Evolutionary conservation across 192 early-diverging fungal species (phyloP).

Genomic region (Gaertneriomyces sp.): DNA sequence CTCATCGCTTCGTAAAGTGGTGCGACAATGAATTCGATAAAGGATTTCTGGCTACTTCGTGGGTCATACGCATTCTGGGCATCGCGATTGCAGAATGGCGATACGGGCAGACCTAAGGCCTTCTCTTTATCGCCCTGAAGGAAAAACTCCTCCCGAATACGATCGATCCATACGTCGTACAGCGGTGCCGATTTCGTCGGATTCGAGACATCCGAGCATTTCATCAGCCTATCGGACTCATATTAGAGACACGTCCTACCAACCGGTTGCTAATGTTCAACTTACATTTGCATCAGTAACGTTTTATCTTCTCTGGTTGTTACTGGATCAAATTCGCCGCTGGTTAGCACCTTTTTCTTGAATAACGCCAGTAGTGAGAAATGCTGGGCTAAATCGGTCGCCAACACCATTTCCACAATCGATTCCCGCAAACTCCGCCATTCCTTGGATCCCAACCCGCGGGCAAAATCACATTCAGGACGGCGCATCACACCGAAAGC

Average conservation of each 20-base stretch:
- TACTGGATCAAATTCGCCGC: slow-evolving; percentile 45
- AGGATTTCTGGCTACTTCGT: slow-evolving; percentile 41
- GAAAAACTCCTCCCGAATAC: slow-evolving; percentile 54
- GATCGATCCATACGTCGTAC: slow-evolving; percentile 50
- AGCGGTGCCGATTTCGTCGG: slow-evolving; percentile 52
- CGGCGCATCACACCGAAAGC: slow-evolving; percentile 49
- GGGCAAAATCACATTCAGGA: slow-evolving; percentile 44
- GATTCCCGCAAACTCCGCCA: slow-evolving; percentile 39
- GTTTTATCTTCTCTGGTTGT: slow-evolving; percentile 41
- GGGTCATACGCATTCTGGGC: slow-evolving; percentile 31
- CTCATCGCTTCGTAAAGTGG: slow-evolving; percentile 50
- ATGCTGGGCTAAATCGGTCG: slow-evolving; percentile 52
- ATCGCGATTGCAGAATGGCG: slow-evolving; percentile 58
- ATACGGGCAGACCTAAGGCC: slow-evolving; percentile 50
- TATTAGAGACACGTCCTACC: neutral
- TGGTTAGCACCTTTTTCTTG: slow-evolving; percentile 49
- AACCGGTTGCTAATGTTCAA: neutral
- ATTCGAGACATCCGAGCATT: slow-evolving; percentile 59
- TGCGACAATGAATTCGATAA: slow-evolving; percentile 55
- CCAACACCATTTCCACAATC: slow-evolving; percentile 57
- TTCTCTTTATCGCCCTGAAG: slow-evolving; percentile 52
- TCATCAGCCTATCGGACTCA: slow-evolving; percentile 43
- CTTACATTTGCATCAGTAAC: slow-evolving; percentile 52
- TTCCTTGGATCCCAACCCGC: slow-evolving; percentile 34
- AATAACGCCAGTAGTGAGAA: slow-evolving; percentile 45